Conservation (phyloP, 352 stramenopile species). For the Phytopythium cucurbitacearum region DNA sequence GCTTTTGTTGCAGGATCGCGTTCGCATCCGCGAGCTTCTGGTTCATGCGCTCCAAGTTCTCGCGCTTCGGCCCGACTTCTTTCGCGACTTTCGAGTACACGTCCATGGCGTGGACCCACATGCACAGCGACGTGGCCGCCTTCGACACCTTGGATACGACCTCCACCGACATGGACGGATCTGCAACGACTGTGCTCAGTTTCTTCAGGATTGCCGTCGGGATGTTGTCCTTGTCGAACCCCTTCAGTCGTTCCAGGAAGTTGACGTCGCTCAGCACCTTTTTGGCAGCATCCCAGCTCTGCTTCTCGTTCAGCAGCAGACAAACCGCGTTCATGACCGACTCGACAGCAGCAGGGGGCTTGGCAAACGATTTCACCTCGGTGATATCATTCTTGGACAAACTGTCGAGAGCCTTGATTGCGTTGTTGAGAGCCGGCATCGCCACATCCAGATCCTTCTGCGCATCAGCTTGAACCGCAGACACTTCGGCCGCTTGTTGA, state of each 20-base stretch:
- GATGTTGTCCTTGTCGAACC: conserved; percentile 96
- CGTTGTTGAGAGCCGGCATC: conserved; percentile 88
- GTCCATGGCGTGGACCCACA: conserved; percentile 94
- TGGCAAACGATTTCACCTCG: conserved; percentile 93
- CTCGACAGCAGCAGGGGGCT: conserved; percentile 89
- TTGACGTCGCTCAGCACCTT: conserved; percentile 85
- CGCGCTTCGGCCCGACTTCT: conserved; percentile 91
- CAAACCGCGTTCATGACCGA: conserved; percentile 95
- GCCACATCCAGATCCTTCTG: conserved; percentile 92
- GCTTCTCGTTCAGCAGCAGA: conserved; percentile 90
- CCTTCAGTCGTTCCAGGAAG: conserved; percentile 90
- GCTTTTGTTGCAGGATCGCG: conserved; percentile 79
- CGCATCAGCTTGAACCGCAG: conserved; percentile 88
- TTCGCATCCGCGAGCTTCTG: conserved; percentile 88
- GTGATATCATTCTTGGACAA: conserved; percentile 94
- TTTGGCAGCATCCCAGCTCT: conserved; percentile 91
- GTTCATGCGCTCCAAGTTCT: conserved; percentile 91
- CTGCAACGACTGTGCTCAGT: conserved; percentile 72
- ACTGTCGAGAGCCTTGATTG: conserved; percentile 86
- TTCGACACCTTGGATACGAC: conserved; percentile 92
- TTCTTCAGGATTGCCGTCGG: conserved; percentile 85
- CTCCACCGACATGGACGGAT: conserved; percentile 88
- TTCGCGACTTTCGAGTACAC: conserved; percentile 95
- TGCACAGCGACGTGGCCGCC: conserved; percentile 88
- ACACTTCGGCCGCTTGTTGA: conserved; percentile 90